Base-by-base conservation (phyloP, 345 rosid species). In the Lepidium africanum region DNA sequence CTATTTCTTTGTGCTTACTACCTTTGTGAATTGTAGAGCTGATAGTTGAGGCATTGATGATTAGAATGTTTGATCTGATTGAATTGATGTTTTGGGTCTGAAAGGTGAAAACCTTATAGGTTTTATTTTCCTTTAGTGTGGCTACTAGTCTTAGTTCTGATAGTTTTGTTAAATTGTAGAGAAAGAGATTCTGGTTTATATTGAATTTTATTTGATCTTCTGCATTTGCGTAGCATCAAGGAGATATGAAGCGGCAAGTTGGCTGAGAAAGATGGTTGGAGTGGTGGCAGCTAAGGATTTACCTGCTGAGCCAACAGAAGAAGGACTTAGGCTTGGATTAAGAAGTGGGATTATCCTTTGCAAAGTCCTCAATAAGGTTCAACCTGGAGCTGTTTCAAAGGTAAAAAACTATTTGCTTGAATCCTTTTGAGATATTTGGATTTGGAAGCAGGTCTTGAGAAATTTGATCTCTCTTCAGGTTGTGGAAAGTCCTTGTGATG, bases 311-410 rank as follows among this genome's bases (percentile, higher is more conserved):
- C 94, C 96, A 13, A 87, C 92, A 1, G 96, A 90, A 56, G 90
- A 90, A 67, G 96, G 84, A 70, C 80, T 86, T 58, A 82, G 92
- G 81, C 80, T 87, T 83, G 96, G 96, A 16, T 71, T 90, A 76
- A 81, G 96, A 42, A 90, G 94, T 71, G 96, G 96, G 10, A 90
- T 90, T 42, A 82, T 90, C 17, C 94, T 90, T 27, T 90, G 96
- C 66, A 90, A 87, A 78, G 92, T 73, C 37, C 80, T 90, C 19
- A 90, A 90, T 41, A 90, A 86, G 80, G 84, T 90, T 71, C 92
- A 84, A 9, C 83, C 92, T 48, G 94, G 87, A 43, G 86, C 90
- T 69, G 90, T 90, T 51, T 81, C 87, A 0, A 90, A 90, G 91
- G 96, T 87, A 49, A 14, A 32, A 14, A 10, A 1, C 14, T 4